These are phyloP conservation scores for Penicillium pulvis DNA, from an alignment of 495 filamentous ascomycete genomes.

Conservation along the genomic window DNA sequence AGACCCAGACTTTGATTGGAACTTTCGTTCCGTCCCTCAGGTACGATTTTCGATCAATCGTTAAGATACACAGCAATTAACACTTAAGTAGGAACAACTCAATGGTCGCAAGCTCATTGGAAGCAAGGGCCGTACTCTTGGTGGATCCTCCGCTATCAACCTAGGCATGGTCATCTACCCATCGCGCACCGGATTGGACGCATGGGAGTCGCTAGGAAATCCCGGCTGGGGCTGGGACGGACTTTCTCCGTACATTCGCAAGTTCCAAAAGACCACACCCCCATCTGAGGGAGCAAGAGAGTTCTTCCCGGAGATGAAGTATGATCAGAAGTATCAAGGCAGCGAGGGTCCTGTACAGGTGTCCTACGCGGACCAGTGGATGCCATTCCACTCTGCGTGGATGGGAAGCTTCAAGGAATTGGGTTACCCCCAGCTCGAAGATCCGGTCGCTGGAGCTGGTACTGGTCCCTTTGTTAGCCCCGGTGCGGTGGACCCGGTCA, in stretches of 20 bases:
- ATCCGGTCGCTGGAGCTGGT: conserved; percentile 20
- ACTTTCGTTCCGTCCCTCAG: conserved; percentile 52
- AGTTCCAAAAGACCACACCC: conserved; percentile 17
- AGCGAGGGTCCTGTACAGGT: conserved; percentile 28
- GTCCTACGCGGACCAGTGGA: conserved; percentile 26
- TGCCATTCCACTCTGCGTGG: conserved; percentile 28
- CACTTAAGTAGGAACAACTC: conserved; percentile 19
- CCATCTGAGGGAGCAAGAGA: conserved; percentile 14
- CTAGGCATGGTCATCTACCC: conserved; percentile 30
- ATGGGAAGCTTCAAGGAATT: conserved; percentile 23
- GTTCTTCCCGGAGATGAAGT: conserved; percentile 16
- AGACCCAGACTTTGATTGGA: conserved; percentile 57
- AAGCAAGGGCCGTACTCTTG: conserved; percentile 53
- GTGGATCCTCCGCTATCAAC: conserved; percentile 60
- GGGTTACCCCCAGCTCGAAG: conserved; percentile 22
- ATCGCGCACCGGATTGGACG: conserved; percentile 43
- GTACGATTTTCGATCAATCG: conserved; percentile 18
- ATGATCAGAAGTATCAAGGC: conserved; percentile 20
- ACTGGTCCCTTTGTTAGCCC: conserved; percentile 22
- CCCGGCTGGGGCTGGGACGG: conserved; percentile 53
- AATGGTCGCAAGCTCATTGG: conserved; percentile 22
- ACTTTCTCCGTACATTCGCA: conserved; percentile 44
- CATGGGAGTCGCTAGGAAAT: conserved; percentile 55
- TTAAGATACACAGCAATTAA: too few species aligned
- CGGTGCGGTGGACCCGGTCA: conserved; percentile 15